phyloP scores from a whole-genome alignment of 768 basidiomycete genomes.

The Candolleomyces eurysporus region DNA sequence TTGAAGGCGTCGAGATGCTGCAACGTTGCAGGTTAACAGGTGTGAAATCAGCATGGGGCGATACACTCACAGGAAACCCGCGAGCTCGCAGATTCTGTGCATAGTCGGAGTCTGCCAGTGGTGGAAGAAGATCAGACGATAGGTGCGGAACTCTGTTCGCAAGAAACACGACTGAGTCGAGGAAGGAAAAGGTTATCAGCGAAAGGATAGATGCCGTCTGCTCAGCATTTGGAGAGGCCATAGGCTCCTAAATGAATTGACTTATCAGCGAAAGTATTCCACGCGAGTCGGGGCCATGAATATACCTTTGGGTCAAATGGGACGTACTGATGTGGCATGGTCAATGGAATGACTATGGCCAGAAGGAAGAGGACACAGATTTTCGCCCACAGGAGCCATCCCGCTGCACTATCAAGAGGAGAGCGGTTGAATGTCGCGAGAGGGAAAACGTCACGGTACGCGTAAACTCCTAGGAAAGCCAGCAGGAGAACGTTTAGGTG shows the following conservation, averaged over 20 bases:
- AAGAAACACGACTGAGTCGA: constrained; percentile 50
- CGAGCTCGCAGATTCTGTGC: constrained; percentile 25
- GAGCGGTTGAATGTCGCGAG: constrained; percentile 10
- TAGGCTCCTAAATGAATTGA: constrained; percentile 27
- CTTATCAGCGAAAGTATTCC: not conserved
- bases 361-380: constrained; percentile 8
- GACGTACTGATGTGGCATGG: constrained; percentile 13
- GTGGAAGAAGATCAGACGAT: constrained; percentile 54
- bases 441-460: constrained; percentile 17
- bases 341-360: constrained; percentile 10
- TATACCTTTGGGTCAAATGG: constrained; percentile 14
- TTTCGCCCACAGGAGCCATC: constrained; percentile 16
- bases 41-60: not conserved
- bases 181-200: constrained; percentile 46
- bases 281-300: not conserved
- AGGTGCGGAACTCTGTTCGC: constrained; percentile 48
- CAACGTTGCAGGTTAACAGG: not conserved
- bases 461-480: constrained; percentile 11
- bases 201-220: constrained; percentile 50
- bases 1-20: constrained; percentile 37
- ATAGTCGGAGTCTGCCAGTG: constrained; percentile 62
- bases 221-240: constrained; percentile 41
- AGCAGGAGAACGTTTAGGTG: constrained; percentile 34
- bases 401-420: constrained; percentile 13
- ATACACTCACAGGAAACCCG: constrained; percentile 23